Base-by-base conservation (phyloP, 2,329 filamentous ascomycete species). In the Trichophyton simii region DNA sequence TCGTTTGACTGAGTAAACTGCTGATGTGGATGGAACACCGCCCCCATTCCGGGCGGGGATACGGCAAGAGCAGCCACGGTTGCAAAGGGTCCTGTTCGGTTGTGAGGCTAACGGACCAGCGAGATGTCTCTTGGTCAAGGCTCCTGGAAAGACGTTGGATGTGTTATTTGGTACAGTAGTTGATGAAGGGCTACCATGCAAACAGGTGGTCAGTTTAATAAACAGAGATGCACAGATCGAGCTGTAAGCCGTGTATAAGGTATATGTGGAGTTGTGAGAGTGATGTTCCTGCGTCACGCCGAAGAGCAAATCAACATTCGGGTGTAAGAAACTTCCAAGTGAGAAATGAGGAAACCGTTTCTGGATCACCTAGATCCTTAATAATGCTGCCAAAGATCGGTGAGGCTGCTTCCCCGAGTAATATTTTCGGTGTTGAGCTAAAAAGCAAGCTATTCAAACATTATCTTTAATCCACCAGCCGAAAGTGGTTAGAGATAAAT, bases 21-120 rank as follows among this genome's bases (percentile, higher is more conserved):
- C 71, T 81, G 79, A 68, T 82, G 79, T 68, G 79, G 77, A 73
- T 85, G 82, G 70, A 83, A 75, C 71, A 80, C 79, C 72, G 82
- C 77, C 75, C 83, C 80, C 83, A 86, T 86, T 72, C 80, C 82
- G 71, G 80, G 76, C 71, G 80, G 79, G 69, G 80, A 81, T 68
- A 82, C 78, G 70, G 83, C 80, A 68, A 82, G 80, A 71, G 83
- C 79, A 78, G 83, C 83, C 83, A 86, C 80, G 76, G 78, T 83
- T 78, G 73, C 79, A 75, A 65, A 36, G 65, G 76, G 68, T 78
- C 73, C 72, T 73, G 72, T 44, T 60, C 7, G 11, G 22, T 70
- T 68, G 69, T 71, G 74, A 70, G 70, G 71, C 67, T 69, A 69
- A 70, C 75, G 75, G 50, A 54, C 50, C 28, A 34, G 13, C 22